phyloP scores from a whole-genome alignment of 345 rosid species.

The Durio zibethinus region DNA sequence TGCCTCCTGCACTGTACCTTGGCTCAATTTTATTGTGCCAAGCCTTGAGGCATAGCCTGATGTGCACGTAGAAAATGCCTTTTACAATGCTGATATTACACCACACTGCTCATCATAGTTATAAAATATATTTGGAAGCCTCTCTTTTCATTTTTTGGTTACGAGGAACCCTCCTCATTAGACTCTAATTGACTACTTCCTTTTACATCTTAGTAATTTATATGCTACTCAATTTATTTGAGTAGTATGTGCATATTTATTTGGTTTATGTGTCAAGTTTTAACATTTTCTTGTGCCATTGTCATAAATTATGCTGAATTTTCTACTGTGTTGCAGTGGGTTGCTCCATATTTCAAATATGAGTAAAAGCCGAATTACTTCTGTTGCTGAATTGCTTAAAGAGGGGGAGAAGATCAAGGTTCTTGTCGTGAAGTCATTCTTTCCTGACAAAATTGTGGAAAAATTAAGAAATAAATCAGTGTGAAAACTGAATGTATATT shows the following conservation, averaged over 20 bases:
- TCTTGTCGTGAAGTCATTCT: constrained; percentile 67
- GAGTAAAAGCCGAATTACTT: constrained; percentile 44
- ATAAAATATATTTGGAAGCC: neutral
- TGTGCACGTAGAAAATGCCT: neutral
- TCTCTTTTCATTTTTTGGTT: neutral
- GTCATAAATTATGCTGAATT: constrained; percentile 12
- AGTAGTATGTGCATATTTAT: neutral
- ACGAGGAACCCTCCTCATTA: neutral
- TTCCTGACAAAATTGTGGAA: constrained; percentile 76
- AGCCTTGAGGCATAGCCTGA: neutral
- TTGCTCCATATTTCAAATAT: constrained; percentile 87
- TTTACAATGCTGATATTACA: neutral
- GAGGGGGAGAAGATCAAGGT: constrained; percentile 74
- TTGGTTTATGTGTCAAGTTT: neutral
- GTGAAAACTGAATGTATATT: too few relatives aligned
- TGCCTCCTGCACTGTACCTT: neutral
- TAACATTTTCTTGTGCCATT: neutral
- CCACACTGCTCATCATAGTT: neutral
- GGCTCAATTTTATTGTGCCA: neutral
- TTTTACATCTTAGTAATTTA: constrained; percentile 3
- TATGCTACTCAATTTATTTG: too few relatives aligned
- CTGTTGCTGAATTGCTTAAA: constrained; percentile 61
- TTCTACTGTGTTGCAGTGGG: constrained; percentile 48
- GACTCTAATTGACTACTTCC: neutral
- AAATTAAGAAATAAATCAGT: too few relatives aligned